phyloP scores from a whole-genome alignment of 768 basidiomycete species.

The Rubroboletus satanas region DNA sequence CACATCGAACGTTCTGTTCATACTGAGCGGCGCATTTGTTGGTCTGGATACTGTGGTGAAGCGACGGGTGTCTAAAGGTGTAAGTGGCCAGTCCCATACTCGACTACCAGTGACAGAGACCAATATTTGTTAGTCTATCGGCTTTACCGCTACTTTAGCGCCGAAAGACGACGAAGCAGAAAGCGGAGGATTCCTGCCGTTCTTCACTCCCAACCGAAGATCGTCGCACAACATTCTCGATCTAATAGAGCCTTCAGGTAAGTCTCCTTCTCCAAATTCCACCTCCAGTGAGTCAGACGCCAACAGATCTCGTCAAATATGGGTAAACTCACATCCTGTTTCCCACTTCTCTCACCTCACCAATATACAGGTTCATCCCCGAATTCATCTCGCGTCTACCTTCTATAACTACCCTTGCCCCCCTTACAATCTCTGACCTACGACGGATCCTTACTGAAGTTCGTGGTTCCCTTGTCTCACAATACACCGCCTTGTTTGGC shows the following conservation, averaged over 20 bases:
- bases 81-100: conserved; percentile 37
- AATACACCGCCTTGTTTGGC: conserved; percentile 81
- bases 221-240: conserved; percentile 55
- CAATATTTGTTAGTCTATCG: conserved; percentile 67
- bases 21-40: conserved; percentile 92
- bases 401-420: conserved; percentile 79
- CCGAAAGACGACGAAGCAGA: conserved; percentile 38
- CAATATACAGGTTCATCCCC: conserved; percentile 69
- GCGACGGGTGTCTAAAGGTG: conserved; percentile 78
- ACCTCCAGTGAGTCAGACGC: neutral
- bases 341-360: conserved; percentile 2
- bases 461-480: conserved; percentile 84
- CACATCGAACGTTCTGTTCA: conserved; percentile 91
- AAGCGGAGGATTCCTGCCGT: conserved; percentile 45
- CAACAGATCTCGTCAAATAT: conserved; percentile 75
- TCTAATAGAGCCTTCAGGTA: conserved; percentile 67
- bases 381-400: conserved; percentile 95
- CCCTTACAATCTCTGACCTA: conserved; percentile 76
- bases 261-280: conserved; percentile 8
- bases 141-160: conserved; percentile 62
- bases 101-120: neutral
- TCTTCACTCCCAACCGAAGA: conserved; percentile 74
- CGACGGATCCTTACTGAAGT: conserved; percentile 91
- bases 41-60: conserved; percentile 83
- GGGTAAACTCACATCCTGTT: conserved; percentile 44